Evolutionary conservation across 306 rosid species (phyloP).

Genomic region (Potentilla sterilis): DNA sequence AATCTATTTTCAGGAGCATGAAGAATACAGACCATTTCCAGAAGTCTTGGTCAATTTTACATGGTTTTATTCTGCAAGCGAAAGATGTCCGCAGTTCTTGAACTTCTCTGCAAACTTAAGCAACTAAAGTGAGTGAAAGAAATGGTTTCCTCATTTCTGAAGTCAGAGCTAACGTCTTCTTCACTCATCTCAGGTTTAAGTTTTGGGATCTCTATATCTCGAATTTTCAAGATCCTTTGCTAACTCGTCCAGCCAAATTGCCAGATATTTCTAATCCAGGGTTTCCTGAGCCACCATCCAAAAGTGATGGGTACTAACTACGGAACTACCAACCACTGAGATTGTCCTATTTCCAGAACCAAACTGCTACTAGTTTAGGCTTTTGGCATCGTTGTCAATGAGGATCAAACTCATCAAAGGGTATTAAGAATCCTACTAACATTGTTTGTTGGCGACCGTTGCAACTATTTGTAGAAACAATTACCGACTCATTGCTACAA

Average conservation of each 20-base stretch:
- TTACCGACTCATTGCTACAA: conserved; percentile 26
- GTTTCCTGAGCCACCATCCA: background rate
- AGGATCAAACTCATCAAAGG: conserved; percentile 1
- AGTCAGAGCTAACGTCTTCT: background rate
- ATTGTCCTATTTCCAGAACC: background rate
- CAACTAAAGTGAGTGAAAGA: background rate
- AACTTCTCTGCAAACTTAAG: background rate
- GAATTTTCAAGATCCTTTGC: background rate
- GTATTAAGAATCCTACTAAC: background rate
- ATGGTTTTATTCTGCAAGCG: background rate
- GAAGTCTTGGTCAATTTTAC: background rate
- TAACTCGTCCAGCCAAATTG: background rate
- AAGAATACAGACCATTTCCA: background rate
- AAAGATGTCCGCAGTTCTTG: background rate
- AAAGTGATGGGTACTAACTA: background rate
- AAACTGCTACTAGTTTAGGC: background rate
- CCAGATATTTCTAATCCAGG: background rate
- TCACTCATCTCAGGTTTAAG: background rate
- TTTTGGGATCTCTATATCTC: background rate
- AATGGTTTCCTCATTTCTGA: background rate
- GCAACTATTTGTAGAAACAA: no score
- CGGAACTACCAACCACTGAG: background rate
- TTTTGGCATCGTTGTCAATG: background rate
- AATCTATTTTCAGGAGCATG: background rate
- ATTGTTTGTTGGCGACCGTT: conserved; percentile 7